phyloP scores from a whole-genome alignment of 2,329 filamentous ascomycete species.

The Fusarium sp. region DNA sequence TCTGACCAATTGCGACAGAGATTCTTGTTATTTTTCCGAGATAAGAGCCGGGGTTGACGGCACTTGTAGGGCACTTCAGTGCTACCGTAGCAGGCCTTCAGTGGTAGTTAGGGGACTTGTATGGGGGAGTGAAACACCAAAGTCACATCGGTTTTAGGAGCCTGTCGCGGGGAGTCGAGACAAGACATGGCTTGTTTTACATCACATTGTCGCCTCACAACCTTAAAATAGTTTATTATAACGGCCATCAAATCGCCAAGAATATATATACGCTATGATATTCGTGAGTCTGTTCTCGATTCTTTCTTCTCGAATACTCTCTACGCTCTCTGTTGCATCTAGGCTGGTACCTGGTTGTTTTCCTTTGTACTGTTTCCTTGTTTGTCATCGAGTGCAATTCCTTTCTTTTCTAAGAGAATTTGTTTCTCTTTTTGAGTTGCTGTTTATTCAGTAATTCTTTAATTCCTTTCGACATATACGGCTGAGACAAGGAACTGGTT shows the following conservation, averaged over 20 bases:
- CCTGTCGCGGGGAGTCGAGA: constrained; percentile 3
- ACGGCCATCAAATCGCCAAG: constrained; percentile 4
- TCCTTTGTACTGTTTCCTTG: constrained; percentile 22
- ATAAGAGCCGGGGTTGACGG: neutral
- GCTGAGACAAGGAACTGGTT: constrained; percentile 7
- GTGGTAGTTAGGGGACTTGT: neutral
- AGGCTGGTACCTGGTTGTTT: constrained; percentile 29
- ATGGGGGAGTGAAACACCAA: constrained; percentile 4
- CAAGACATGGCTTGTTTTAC: constrained; percentile 17
- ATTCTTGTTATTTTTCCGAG: constrained; percentile 1
- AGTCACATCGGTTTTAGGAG: constrained; percentile 8
- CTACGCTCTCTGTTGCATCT: constrained; percentile 21
- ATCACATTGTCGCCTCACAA: constrained; percentile 6
- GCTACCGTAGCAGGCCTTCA: neutral
- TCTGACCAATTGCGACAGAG: neutral
- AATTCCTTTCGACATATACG: neutral
- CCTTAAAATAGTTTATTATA: constrained; percentile 34
- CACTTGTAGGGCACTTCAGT: neutral
- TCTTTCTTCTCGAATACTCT: neutral
- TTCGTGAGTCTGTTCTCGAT: neutral
- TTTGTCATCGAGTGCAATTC: constrained; percentile 9
- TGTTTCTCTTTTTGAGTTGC: neutral
- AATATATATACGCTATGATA: neutral
- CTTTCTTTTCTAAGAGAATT: neutral
- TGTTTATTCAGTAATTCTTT: constrained; percentile 1